Conservation (phyloP, 257 asterid genomes). For the Euphrasia confusa region DNA sequence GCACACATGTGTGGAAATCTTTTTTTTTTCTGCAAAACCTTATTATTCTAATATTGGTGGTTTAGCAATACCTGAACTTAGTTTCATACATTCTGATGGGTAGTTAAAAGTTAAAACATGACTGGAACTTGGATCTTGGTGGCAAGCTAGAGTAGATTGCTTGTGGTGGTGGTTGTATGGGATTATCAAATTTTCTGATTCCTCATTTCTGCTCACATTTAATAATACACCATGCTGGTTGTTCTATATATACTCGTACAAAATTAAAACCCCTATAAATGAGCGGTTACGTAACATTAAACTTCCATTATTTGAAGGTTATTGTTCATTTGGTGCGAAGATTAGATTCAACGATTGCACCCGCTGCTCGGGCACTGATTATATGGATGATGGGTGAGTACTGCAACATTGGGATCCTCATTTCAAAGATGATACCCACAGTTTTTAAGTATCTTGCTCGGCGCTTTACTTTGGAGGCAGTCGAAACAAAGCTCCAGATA, state of each 20-base stretch:
- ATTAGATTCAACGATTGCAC: slow-evolving; percentile 70
- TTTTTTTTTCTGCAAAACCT: slow-evolving; percentile 2
- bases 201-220: not conserved
- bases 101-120: not conserved
- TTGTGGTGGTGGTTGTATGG: slow-evolving; percentile 7
- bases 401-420: slow-evolving; percentile 49
- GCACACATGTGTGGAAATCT: not conserved
- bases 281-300: slow-evolving; percentile 12
- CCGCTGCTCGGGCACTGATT: slow-evolving; percentile 85
- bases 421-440: slow-evolving; percentile 62
- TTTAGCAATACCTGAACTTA: not conserved
- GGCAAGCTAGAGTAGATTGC: not conserved
- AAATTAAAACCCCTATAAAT: not conserved
- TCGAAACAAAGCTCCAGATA: slow-evolving; percentile 87
- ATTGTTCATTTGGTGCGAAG: slow-evolving; percentile 70
- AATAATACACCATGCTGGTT: not conserved
- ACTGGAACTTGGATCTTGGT: not conserved
- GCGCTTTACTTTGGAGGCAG: slow-evolving; percentile 68
- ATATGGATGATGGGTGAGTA: slow-evolving; percentile 97
- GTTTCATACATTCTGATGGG: slow-evolving; percentile 1
- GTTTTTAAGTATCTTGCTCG: slow-evolving; percentile 67
- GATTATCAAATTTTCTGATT: slow-evolving; percentile 3
- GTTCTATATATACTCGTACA: slow-evolving; percentile 14
- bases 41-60: not conserved
- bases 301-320: slow-evolving; percentile 50